Evolutionary conservation across 2,329 filamentous ascomycete species (phyloP), one percentile per base, ranked within the genome.

Genomic region (Venturia aucupariae): DNA sequence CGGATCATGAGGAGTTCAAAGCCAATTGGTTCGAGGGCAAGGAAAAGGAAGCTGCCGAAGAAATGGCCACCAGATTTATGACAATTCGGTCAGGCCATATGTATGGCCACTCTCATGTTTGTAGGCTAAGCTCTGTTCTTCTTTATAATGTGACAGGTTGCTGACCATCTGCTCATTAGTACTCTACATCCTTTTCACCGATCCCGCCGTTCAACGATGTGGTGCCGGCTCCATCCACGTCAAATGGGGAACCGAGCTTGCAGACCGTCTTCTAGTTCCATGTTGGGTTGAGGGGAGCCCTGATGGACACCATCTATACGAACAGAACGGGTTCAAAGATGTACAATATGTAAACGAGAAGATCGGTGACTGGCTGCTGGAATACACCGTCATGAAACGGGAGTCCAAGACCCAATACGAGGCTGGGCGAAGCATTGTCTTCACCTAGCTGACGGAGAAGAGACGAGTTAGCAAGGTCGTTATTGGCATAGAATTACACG

Each of bases 181-280:
- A 32, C 70, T 76, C 2, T 69, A 75, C 27, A 72, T 73, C 4
- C 67, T 74, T 54, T 71, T 73, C 64, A 75, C 73, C 2, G 68
- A 72, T 39, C 76, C 76, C 1, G 69, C 71, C 1, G 73, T 72
- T 54, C 73, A 77, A 55, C 69, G 71, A 3, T 72, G 73, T 41
- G 76, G 76, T 3, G 70, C 73, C 1, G 76, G 75, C 1, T 71
- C 70, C 41, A 68, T 75, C 42, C 68, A 78, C 35, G 70, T 77
- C 38, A 67, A 71, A 27, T 78, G 75, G 73, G 75, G 77, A 7
- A 72, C 72, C 1, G 65, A 71, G 8, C 69, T 75, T n/a, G 75
- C 67, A 1, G 68, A 73, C 41, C 67, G 68, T 44, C 69, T 75
- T 51, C 72, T 68, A 44, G 57, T 74, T 10, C 70, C 71, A 5